Evolutionary conservation across 1,139 yeast species (phyloP).

Genomic region (Debaryomyces subglobosus): DNA sequence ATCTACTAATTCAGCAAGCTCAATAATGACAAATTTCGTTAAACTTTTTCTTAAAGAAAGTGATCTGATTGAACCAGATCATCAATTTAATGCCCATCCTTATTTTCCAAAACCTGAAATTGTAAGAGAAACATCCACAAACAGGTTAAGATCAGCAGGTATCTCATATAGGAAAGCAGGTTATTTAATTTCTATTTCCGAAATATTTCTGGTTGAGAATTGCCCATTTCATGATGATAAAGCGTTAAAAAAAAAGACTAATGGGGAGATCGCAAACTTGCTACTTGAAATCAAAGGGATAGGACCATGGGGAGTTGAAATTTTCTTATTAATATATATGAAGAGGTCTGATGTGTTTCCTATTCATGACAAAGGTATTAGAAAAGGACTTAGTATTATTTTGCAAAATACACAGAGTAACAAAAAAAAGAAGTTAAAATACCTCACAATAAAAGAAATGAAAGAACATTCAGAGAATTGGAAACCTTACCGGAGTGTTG

Average conservation of each 20-base stretch:
- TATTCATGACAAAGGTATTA: constrained; percentile 5
- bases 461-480: constrained; percentile 1
- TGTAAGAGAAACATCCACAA: not conserved
- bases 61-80: not conserved
- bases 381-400: not conserved
- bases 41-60: constrained; percentile 3
- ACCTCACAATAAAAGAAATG: constrained; percentile 2
- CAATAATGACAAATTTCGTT: constrained; percentile 2
- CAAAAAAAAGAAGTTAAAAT: not conserved
- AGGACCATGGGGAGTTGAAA: constrained; percentile 4
- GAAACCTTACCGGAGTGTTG: constrained; percentile 6
- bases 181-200: constrained; percentile 1
- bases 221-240: not conserved
- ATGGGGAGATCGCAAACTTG: not conserved
- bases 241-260: not conserved
- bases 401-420: not conserved
- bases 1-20: constrained; percentile 2
- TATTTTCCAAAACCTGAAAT: constrained; percentile 3
- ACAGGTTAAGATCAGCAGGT: constrained; percentile 4
- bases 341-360: constrained; percentile 4
- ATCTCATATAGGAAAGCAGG: constrained; percentile 4
- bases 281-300: constrained; percentile 1
- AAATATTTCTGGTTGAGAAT: not conserved
- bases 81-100: constrained; percentile 2
- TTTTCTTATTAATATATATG: constrained; percentile 1